Evolutionary conservation across 2,329 filamentous ascomycete genomes (phyloP), one percentile per base, ranked within the genome.

Genomic region (Exutisphaerella laricina): DNA sequence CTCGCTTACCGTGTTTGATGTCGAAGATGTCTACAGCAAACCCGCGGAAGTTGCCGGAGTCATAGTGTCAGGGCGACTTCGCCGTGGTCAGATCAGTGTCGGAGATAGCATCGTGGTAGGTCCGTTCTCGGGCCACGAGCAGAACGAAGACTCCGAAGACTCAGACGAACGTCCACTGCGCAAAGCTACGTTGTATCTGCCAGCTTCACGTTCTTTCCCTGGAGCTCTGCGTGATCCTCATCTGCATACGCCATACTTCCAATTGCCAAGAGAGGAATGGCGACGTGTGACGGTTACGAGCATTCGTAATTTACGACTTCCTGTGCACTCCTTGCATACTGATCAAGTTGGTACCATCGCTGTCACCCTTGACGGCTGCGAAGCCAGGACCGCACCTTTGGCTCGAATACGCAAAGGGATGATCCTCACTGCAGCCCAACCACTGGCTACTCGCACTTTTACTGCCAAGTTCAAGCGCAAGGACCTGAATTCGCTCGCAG

Each of bases 261-360:
- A 54, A 22, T 42, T 57, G 3, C 54, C 59, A 1, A 51, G 48
- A 51, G 78, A 73, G 12, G 82, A 87, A 64, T 97, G 90, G 90
- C 80, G 86, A 49, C 74, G 74, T 17, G 88, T 90, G 4, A 81
- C 77, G 31, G 80, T 97, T 40, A 82, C 86, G 32, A 97, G 89
- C 55, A 82, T 96, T 31, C 83, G 90, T 16, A 94, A 95, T 55
- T 71, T 98, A 6, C 80, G 90, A 4, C 71, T 96, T 3, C 87
- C 90, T 0, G 88, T 96, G 0, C 79, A 80, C 34, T 79, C 75
- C 0, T 73, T 97, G 5, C 75, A 82, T 38, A 75, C 82, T 12
- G 88, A 87, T 7, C 90, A 98, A 65, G 88, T 90, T 4, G 92
- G 90, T 1, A 96, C 89, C 0, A 77, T 98, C 41, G 90, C 89